These are phyloP conservation scores for Teratosphaeriaceae sp. DNA, from an alignment of 2,329 filamentous ascomycete species.

Conservation along the genomic window DNA sequence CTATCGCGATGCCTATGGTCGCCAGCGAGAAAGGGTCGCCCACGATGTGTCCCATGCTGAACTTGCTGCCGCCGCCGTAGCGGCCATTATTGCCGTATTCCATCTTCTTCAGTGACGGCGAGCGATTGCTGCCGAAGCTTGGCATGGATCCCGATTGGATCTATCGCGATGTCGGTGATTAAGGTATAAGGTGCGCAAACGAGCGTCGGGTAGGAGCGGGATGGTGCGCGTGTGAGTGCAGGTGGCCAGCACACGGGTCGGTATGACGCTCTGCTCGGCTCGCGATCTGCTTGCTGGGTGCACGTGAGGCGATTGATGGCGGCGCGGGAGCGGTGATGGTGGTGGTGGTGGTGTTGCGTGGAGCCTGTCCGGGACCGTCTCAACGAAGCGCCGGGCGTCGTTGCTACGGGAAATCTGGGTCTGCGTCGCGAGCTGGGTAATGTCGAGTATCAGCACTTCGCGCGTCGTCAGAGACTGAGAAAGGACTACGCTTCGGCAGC, in stretches of 20 bases:
- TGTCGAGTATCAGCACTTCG: no score
- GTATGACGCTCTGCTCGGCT: not conserved
- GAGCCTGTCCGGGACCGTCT: not conserved
- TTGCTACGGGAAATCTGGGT: no score
- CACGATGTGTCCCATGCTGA: conserved; percentile 81
- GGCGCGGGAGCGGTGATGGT: no score
- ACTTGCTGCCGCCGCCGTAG: conserved; percentile 39
- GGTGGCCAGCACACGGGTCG: not conserved
- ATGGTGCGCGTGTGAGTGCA: not conserved
- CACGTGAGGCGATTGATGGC: no score
- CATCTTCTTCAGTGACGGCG: conserved; percentile 26
- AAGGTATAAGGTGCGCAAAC: not conserved
- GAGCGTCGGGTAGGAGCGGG: not conserved
- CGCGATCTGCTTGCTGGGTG: not conserved
- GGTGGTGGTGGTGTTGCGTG: no score
- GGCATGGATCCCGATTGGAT: conserved; percentile 16
- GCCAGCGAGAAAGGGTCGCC: conserved; percentile 95
- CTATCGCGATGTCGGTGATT: not conserved
- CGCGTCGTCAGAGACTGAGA: no score
- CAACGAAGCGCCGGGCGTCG: not conserved
- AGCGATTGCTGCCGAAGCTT: conserved; percentile 18
- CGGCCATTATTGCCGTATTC: conserved; percentile 15
- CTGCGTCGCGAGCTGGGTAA: no score
- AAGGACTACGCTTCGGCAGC: no score
- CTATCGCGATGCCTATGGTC: conserved; percentile 83